Conservation (phyloP, 441 rosid species). For the Iberis amara region DNA sequence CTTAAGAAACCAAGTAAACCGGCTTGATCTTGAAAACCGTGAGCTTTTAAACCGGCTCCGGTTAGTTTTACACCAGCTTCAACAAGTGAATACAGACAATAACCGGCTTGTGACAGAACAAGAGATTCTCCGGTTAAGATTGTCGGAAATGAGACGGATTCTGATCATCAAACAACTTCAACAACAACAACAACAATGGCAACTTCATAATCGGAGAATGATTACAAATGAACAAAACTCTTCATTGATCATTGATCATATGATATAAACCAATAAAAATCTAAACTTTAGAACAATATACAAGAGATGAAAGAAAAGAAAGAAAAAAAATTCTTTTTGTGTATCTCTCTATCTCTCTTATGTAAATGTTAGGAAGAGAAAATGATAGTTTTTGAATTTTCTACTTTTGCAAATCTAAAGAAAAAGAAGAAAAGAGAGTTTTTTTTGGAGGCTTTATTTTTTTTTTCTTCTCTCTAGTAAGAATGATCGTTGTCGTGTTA, state of each 20-base stretch:
- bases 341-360: constrained; percentile 23
- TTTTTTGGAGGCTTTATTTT: too few relatives aligned
- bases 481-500: too few relatives aligned
- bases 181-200: constrained; percentile 29
- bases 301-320: constrained; percentile 2
- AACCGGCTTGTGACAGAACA: constrained; percentile 45
- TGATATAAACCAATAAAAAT: background rate
- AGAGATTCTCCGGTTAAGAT: constrained; percentile 48
- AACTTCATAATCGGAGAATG: constrained; percentile 17
- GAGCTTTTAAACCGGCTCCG: constrained; percentile 43
- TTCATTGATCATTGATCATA: background rate
- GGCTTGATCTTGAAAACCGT: too few relatives aligned
- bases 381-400: constrained; percentile 12
- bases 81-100: constrained; percentile 42
- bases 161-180: constrained; percentile 52
- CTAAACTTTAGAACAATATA: constrained; percentile 17
- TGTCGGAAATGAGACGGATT: constrained; percentile 47
- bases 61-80: constrained; percentile 34
- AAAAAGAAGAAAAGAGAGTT: too few relatives aligned
- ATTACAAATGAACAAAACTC: constrained; percentile 37
- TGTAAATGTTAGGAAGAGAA: constrained; percentile 21
- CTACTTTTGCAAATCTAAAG: too few relatives aligned
- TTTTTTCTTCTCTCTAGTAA: too few relatives aligned
- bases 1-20: too few relatives aligned
- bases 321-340: constrained; percentile 10